Base-by-base conservation (phyloP, 192 early-diverging fungal genomes). In the Backusella morwellensis region DNA sequence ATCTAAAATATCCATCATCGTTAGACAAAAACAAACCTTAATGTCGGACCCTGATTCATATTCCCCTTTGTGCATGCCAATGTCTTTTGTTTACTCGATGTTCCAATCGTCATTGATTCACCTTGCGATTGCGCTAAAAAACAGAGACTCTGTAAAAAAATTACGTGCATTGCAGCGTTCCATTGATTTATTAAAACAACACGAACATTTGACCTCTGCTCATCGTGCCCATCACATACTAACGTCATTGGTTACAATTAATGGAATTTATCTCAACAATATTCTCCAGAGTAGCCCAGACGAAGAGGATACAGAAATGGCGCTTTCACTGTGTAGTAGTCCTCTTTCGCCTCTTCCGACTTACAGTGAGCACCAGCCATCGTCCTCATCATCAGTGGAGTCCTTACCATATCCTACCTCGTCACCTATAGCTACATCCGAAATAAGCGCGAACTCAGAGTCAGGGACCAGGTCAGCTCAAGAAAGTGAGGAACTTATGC, bases 21-120 rank as follows among this genome's bases (percentile, higher is more conserved):
- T 77, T 17, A 29, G 42, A 38, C 73, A 78, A 36, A 56, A 36
- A 38, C n/a, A 67, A 68, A 29, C 26, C 4, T 66, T 68, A 4
- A 70, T 56, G 68, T 38, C 41, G 5, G 68, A 69, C 35, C 75
- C 75, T 34, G 68, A 70, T 5, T 69, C 68, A 2, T 77, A 54
- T 29, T 47, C 44, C 0, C 52, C 73, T 11, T 36, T 79, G 14
- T 79, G 71, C 47, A 47, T 79, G 35, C 75, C 56, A 15, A 77
- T 70, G 5, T 77, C 47, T 12, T 77, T 36, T 41, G 70, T 77
- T 38, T 77, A 77, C 71, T 70, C 69, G 9, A 77, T 77, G 76
- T 77, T 77, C 35, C 76, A 66, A 17, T 77, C 76, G 41, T 77
- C 69, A 19, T 23, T 77, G 5, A 56, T 72, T n/a, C 68, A 63